Evolutionary conservation across 176 grass and related monocot species (phyloP).

Genomic region (Chloris gayana): DNA sequence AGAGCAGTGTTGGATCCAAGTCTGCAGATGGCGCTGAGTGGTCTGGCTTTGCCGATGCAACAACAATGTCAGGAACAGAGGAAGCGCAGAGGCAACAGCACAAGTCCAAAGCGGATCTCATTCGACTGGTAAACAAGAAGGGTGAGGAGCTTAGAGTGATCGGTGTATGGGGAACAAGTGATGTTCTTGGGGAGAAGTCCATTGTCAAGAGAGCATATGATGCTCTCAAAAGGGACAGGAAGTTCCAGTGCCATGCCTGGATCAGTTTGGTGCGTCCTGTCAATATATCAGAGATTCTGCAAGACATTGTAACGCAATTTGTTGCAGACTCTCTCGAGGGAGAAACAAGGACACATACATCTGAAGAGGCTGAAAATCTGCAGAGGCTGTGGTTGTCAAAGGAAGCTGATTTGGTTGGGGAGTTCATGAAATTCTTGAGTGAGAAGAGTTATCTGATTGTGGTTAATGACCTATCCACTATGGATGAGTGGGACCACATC

Average conservation of each 20-base stretch:
- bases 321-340: too few relatives aligned
- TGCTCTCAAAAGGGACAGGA: fast-evolving
- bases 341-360: too few relatives aligned
- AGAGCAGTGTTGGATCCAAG: background rate
- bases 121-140: background rate
- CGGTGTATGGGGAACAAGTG: slow-evolving; percentile 5
- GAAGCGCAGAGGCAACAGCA: background rate
- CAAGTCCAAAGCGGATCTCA: background rate
- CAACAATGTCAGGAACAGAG: background rate
- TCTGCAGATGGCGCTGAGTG: fast-evolving
- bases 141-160: background rate
- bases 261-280: background rate
- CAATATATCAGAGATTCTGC: background rate
- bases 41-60: background rate
- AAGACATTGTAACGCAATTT: background rate
- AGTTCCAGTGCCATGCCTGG: slow-evolving; percentile 15
- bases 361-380: too few relatives aligned
- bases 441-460: slow-evolving; percentile 21
- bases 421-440: background rate
- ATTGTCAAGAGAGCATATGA: background rate
- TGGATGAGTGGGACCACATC: slow-evolving; percentile 24
- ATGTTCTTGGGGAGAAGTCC: background rate
- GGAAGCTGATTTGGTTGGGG: too few relatives aligned
- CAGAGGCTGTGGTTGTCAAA: too few relatives aligned
- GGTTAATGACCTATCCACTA: background rate